phyloP scores from a whole-genome alignment of 2,329 filamentous ascomycete genomes.

The Pseudomassariella vexata region DNA sequence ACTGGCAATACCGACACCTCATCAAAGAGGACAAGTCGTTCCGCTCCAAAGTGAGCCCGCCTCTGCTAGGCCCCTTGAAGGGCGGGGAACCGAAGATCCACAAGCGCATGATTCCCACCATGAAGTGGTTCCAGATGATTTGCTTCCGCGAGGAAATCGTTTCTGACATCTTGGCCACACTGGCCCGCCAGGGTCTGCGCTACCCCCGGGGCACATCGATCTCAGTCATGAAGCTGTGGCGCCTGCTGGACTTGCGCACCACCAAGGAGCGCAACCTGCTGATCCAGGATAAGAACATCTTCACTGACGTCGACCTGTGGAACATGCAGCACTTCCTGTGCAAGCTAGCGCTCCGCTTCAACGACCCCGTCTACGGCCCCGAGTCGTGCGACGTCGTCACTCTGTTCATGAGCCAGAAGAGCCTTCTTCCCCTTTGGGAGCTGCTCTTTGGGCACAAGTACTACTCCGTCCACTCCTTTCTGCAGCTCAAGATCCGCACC shows the following conservation, averaged over 20 bases:
- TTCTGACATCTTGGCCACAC: slow-evolving; percentile 55
- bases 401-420: slow-evolving; percentile 54
- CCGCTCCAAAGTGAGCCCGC: no score
- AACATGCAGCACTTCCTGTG: slow-evolving; percentile 59
- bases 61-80: no score
- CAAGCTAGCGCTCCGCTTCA: slow-evolving; percentile 67
- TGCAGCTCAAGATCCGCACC: slow-evolving; percentile 55
- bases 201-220: slow-evolving; percentile 41
- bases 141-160: slow-evolving; percentile 49
- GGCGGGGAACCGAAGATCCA: no score
- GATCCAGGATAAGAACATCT: slow-evolving; percentile 46
- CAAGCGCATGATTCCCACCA: no score
- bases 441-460: slow-evolving; percentile 53
- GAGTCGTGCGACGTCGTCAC: slow-evolving; percentile 44
- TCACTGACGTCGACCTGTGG: slow-evolving; percentile 56
- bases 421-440: slow-evolving; percentile 50
- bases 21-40: no score
- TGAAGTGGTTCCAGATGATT: slow-evolving; percentile 66
- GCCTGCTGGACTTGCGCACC: slow-evolving; percentile 61
- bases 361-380: slow-evolving; percentile 53
- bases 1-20: no score
- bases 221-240: slow-evolving; percentile 64
- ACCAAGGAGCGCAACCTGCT: slow-evolving; percentile 48
- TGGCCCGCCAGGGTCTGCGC: slow-evolving; percentile 53
- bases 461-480: slow-evolving; percentile 40